phyloP scores from a whole-genome alignment of 768 basidiomycete genomes.

The Mycena capillaripes region DNA sequence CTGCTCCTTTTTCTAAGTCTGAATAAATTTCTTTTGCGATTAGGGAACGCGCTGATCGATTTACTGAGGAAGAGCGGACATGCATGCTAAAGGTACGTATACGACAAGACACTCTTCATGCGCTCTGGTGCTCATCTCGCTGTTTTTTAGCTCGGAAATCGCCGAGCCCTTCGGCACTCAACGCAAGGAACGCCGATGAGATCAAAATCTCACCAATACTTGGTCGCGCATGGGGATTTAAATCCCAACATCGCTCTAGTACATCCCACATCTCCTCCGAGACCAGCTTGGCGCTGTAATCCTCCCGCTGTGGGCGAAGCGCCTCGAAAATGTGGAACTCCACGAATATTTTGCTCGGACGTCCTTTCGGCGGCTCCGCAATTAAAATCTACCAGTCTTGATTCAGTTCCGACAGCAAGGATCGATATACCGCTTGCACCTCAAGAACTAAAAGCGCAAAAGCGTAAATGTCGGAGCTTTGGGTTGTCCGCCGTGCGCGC shows the following conservation, averaged over 20 bases:
- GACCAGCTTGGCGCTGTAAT: background rate
- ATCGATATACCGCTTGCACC: background rate
- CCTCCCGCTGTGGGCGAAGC: slow-evolving; percentile 2
- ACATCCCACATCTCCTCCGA: slow-evolving; percentile 8
- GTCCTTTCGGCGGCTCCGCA: slow-evolving; percentile 8
- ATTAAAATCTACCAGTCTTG: background rate
- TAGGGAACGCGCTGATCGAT: too few relatives aligned
- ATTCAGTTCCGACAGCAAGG: background rate
- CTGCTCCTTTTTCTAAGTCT: too few relatives aligned
- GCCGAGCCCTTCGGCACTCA: slow-evolving; percentile 3
- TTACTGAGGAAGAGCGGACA: slow-evolving; percentile 8
- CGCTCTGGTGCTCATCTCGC: slow-evolving; percentile 1
- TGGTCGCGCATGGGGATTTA: background rate
- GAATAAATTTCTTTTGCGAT: too few relatives aligned
- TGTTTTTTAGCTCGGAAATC: slow-evolving; percentile 2
- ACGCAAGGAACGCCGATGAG: slow-evolving; percentile 3
- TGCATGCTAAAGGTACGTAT: slow-evolving; percentile 12
- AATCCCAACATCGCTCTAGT: slow-evolving; percentile 3
- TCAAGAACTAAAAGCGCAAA: slow-evolving; percentile 10
- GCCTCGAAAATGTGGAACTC: slow-evolving; percentile 2
- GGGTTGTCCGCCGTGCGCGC: background rate
- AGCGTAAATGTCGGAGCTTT: slow-evolving; percentile 7
- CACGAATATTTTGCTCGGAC: slow-evolving; percentile 7
- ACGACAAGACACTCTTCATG: slow-evolving; percentile 10
- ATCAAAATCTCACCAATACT: slow-evolving; percentile 11